These are phyloP conservation scores for Ambrosia artemisiifolia DNA, from an alignment of 129 eudicot species.

Conservation along the genomic window DNA sequence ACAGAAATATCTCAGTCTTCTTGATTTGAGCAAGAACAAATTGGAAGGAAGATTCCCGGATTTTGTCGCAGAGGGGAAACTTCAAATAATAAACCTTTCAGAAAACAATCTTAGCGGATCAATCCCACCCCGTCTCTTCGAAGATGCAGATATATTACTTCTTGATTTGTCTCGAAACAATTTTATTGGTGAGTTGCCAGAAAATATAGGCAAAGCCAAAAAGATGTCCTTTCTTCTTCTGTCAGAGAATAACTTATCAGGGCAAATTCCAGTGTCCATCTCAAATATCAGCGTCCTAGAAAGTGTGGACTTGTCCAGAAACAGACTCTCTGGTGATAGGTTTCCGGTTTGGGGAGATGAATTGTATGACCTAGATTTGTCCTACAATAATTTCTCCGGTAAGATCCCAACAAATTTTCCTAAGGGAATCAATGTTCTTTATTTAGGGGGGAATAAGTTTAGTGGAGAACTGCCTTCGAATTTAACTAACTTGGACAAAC, in stretches of 20 bases:
- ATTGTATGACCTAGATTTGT: conserved; percentile 44
- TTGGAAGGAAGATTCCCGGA: conserved; percentile 40
- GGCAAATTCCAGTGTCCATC: conserved; percentile 52
- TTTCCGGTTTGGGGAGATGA: conserved; percentile 41
- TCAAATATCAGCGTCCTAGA: conserved; percentile 29
- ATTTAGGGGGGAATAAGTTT: conserved; percentile 46
- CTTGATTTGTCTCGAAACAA: conserved; percentile 49
- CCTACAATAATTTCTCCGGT: conserved; percentile 47
- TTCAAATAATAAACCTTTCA: conserved; percentile 37
- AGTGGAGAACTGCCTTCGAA: conserved; percentile 43
- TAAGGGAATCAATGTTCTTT: conserved; percentile 26
- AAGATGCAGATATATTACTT: conserved; percentile 27
- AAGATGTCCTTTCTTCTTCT: conserved; percentile 35
- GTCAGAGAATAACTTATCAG: conserved; percentile 46
- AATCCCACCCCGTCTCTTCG: conserved; percentile 42
- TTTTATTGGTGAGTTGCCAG: conserved; percentile 47
- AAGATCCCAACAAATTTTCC: conserved; percentile 39
- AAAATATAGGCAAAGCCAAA: conserved; percentile 47
- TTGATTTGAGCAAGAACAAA: conserved; percentile 46
- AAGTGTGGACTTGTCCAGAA: conserved; percentile 47
- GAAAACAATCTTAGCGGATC: conserved; percentile 42
- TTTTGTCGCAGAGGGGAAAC: conserved; percentile 48
- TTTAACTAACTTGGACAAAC: conserved; percentile 35
- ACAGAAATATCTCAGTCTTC: conserved; percentile 28
- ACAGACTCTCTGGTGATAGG: conserved; percentile 34